A percentile compares a stretch with the other conserved stretches of the same genome.
phyloP scores from a whole-genome alignment of 345 rosid species.

The Raphanus sativus region DNA sequence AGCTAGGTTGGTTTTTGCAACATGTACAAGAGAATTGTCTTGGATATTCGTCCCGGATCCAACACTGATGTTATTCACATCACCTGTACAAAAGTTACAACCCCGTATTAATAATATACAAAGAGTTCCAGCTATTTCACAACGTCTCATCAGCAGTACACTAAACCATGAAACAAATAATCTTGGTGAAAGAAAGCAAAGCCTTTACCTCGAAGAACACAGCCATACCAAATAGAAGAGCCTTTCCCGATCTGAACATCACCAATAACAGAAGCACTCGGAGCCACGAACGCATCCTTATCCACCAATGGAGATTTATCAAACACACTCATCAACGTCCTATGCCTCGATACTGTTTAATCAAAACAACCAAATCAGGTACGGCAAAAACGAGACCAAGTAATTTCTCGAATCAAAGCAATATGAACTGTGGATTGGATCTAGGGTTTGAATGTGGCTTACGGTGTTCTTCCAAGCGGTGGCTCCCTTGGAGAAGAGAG shows the following conservation, averaged over 20 bases:
- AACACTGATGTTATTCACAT: conserved; percentile 79
- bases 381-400: neutral
- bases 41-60: conserved; percentile 95
- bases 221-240: conserved; percentile 95
- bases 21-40: conserved; percentile 96
- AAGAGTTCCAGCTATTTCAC: neutral
- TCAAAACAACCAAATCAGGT: neutral
- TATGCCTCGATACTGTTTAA: conserved; percentile 76
- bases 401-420: neutral
- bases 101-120: neutral
- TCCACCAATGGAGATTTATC: conserved; percentile 84
- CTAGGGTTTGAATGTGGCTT: conserved; percentile 36
- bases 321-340: conserved; percentile 88
- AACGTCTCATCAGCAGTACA: neutral
- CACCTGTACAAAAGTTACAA: conserved; percentile 50
- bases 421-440: conserved; percentile 17
- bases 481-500: conserved; percentile 77
- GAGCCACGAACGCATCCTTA: conserved; percentile 89
- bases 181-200: neutral
- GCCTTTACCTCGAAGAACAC: conserved; percentile 85
- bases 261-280: conserved; percentile 90
- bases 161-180: too few relatives aligned
- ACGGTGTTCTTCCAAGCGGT: conserved; percentile 75
- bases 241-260: conserved; percentile 83
- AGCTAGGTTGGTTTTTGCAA: conserved; percentile 84